A percentile compares a stretch with the other conserved stretches of the same genome.
These are phyloP conservation scores for Podosphaera xanthii DNA, from an alignment of 2,329 filamentous ascomycete species.

Conservation along the genomic window DNA sequence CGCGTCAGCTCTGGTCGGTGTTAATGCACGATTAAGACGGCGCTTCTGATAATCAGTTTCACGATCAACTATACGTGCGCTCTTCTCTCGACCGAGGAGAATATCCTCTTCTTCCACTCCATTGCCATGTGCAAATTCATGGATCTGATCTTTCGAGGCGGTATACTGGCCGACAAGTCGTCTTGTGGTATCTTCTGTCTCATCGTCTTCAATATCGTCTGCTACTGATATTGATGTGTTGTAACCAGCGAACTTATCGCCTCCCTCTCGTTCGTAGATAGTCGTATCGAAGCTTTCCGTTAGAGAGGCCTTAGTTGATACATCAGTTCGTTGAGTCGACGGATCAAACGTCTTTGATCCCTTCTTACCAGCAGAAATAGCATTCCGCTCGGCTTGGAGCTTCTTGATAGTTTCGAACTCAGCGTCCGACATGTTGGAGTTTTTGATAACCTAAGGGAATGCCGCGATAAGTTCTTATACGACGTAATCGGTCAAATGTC, in stretches of 20 bases:
- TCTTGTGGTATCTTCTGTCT: constrained; percentile 52
- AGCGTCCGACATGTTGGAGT: constrained; percentile 38
- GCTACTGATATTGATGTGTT: constrained; percentile 67
- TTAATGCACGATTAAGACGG: constrained; percentile 68
- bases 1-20: constrained; percentile 65
- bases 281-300: constrained; percentile 74
- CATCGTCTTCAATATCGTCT: constrained; percentile 43
- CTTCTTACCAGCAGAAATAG: constrained; percentile 54
- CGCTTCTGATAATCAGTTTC: constrained; percentile 97
- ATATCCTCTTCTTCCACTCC: constrained; percentile 86
- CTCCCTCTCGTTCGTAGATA: constrained; percentile 59
- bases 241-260: constrained; percentile 72
- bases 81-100: constrained; percentile 64
- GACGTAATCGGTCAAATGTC: too few species aligned
- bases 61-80: constrained; percentile 72
- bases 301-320: constrained; percentile 73
- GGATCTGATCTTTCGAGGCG: constrained; percentile 72
- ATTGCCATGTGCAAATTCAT: constrained; percentile 69
- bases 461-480: background rate
- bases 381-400: constrained; percentile 84
- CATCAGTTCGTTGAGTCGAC: constrained; percentile 59
- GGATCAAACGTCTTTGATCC: constrained; percentile 60
- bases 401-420: constrained; percentile 74
- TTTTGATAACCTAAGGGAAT: background rate
- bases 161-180: constrained; percentile 89